Percentiles rank a stretch among this genome's conserved stretches.
Evolutionary conservation across 169 alveolate species (phyloP).

Genomic region (Neospora caninum): DNA sequence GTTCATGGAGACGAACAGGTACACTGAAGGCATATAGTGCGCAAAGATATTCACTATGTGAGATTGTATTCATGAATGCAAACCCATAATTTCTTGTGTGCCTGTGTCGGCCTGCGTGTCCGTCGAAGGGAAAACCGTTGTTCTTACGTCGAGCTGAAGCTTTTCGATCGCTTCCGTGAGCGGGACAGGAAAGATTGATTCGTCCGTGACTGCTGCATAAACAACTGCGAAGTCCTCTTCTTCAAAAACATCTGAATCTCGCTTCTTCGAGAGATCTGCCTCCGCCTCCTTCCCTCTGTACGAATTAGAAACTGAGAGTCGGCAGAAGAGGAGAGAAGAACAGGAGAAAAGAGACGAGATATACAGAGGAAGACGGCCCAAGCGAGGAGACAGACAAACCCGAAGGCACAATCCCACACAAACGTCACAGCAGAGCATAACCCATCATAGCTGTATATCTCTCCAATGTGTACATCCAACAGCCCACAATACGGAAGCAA

Average conservation of each 20-base stretch:
- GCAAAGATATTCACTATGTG: no score
- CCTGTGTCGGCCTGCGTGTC: background rate
- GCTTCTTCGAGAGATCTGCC: background rate
- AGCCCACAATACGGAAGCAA: background rate
- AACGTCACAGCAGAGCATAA: background rate
- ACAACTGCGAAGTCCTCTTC: background rate
- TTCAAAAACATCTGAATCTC: background rate
- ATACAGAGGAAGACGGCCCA: background rate
- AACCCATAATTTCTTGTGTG: no score
- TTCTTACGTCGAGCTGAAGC: slow-evolving; percentile 17
- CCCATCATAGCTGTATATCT: background rate
- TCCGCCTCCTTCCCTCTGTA: background rate
- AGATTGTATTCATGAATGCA: no score
- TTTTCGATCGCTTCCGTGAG: background rate
- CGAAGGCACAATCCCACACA: background rate
- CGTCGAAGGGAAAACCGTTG: no score
- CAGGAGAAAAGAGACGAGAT: background rate
- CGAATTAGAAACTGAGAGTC: no score
- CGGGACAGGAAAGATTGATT: background rate
- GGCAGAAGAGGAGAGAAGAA: background rate
- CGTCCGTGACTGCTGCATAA: slow-evolving; percentile 22
- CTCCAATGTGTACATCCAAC: background rate
- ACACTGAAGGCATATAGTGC: no score
- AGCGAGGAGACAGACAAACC: background rate
- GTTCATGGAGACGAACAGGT: no score